Conservation (phyloP, 305 asterid genomes). For the Solanum hybrid region DNA sequence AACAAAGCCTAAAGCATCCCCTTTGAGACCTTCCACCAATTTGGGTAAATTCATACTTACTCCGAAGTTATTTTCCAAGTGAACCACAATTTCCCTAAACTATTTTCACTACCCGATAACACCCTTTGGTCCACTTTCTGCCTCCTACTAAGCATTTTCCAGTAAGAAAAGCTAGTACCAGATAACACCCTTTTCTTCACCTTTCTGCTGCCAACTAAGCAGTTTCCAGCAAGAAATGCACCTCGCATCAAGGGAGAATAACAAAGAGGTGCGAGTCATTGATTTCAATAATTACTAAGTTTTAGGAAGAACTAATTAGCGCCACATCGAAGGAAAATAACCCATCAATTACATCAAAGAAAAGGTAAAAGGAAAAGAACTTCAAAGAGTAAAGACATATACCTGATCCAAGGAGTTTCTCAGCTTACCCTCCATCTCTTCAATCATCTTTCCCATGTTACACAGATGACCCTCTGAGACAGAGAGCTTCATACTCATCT, state of each 20-base stretch:
- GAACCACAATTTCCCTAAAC: background rate
- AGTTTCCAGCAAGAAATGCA: background rate
- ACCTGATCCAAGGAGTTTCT: slow-evolving; percentile 96
- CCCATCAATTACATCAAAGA: background rate
- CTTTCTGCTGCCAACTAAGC: background rate
- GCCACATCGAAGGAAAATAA: background rate
- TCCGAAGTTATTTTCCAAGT: background rate
- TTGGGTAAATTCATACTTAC: background rate
- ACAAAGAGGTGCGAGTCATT: background rate
- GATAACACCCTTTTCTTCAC: background rate
- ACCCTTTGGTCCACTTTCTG: background rate
- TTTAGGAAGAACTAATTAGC: background rate
- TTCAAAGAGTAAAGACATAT: background rate
- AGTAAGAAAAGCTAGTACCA: background rate
- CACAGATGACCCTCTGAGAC: slow-evolving; percentile 84
- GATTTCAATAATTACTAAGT: background rate
- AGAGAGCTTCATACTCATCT: slow-evolving; percentile 85
- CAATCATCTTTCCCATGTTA: slow-evolving; percentile 97
- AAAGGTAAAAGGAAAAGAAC: background rate
- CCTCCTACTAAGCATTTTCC: background rate
- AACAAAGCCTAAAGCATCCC: background rate
- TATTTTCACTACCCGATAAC: background rate
- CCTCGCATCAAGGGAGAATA: background rate
- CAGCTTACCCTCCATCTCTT: slow-evolving; percentile 95
- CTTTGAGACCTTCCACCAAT: background rate